phyloP scores from a whole-genome alignment of 1,284 basidiomycete genomes.

The Heterobasidion irregulare region DNA sequence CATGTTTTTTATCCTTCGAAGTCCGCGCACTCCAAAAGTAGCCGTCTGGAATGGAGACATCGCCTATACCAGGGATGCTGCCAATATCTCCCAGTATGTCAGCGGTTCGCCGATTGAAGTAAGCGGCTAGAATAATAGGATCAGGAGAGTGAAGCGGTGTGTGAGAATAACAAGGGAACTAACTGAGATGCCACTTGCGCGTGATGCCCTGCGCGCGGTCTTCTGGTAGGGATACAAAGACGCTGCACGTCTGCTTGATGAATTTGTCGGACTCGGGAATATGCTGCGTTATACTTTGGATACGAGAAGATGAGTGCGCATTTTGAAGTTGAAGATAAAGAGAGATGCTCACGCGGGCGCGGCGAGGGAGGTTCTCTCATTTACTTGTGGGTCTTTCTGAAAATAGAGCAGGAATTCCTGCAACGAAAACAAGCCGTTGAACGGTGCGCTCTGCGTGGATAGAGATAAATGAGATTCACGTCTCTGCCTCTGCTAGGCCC shows the following conservation, averaged over 20 bases:
- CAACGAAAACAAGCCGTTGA: background rate
- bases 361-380: constrained; percentile 38
- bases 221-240: constrained; percentile 61
- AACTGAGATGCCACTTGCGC: constrained; percentile 79
- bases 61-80: constrained; percentile 52
- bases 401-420: constrained; percentile 80
- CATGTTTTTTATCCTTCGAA: constrained; percentile 49
- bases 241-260: constrained; percentile 81
- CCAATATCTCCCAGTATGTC: constrained; percentile 63
- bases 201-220: constrained; percentile 54
- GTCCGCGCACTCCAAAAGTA: constrained; percentile 71
- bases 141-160: background rate
- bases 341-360: constrained; percentile 1
- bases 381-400: constrained; percentile 64
- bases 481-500: constrained; percentile 72
- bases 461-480: constrained; percentile 30
- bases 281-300: constrained; percentile 11
- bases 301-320: no score
- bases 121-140: constrained; percentile 46
- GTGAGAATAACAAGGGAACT: constrained; percentile 19
- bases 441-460: background rate
- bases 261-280: constrained; percentile 33
- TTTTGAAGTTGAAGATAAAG: constrained; percentile 11
- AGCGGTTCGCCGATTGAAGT: constrained; percentile 69
- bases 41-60: constrained; percentile 59